Base-by-base conservation (phyloP, 2,329 filamentous ascomycete species). In the Fusarium xyrophilum region DNA sequence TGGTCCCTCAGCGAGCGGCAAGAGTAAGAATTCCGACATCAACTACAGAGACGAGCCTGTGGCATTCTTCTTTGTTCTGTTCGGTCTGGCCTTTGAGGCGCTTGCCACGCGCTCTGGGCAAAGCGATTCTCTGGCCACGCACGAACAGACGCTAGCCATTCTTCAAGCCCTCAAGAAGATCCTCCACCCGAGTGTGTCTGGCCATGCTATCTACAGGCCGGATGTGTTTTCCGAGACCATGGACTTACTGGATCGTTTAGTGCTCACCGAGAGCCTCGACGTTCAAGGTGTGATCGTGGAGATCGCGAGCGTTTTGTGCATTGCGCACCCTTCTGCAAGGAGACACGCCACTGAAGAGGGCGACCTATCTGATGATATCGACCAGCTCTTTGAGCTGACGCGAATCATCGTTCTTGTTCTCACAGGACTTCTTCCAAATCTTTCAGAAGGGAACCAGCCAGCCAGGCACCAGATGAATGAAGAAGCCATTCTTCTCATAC, bases 31-130 rank as follows among this genome's bases (percentile, higher is more conserved):
- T 6, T 85, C 89, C 50, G 92, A 95, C 69, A 98, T 99, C 81
- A 98, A 98, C 78, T 99, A 99, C 77, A 92, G 96, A 48, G 95
- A 98, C 75, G 96, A 99, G 77, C 96, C 96, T 1, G 93, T 98
- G 3, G 96, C 96, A 1, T 99, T 99, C 84, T 99, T 99, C 83
- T 99, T 99, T 74, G 95, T 99, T 17, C 86, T 99, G 0, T 99
- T 98, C 73, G 96, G 96, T 14, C 90, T 99, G 60, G 93, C 95
- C 0, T 98, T 99, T 72, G 96, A 99, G 79, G 95, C 96, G 21
- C 86, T 99, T 25, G 95, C 95, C 11, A 93, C 93, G 10, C 89
- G 93, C 47, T 90, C 91, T 8, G 78, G 78, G 4, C 78, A 80
- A 52, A 75, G 69, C 54, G 79, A 81, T 55, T 81, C 79, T 6